Conservation (phyloP, 257 asterid species). For the Solanum pinnatisectum region DNA sequence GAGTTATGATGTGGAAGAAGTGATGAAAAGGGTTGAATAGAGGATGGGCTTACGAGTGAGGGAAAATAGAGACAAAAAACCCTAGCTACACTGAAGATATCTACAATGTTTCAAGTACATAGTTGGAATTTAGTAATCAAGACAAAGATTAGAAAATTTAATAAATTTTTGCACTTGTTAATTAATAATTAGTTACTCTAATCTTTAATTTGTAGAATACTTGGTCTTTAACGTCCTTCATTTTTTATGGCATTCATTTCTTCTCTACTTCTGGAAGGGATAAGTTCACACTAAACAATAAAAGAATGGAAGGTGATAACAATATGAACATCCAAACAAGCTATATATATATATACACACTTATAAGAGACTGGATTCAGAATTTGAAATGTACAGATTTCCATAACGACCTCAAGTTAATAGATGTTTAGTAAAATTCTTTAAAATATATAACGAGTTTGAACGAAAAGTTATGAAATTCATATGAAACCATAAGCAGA, state of each 20-base stretch:
- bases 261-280: not conserved
- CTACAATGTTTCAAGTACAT: conserved; percentile 2
- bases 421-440: not conserved
- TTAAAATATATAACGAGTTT: not conserved
- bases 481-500: not conserved
- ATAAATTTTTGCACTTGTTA: not conserved
- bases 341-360: not conserved
- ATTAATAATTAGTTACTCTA: not conserved
- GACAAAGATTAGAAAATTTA: not conserved
- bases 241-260: not conserved
- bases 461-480: not conserved
- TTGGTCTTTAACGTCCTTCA: conserved; percentile 11
- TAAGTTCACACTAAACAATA: not conserved
- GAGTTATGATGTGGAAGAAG: conserved; percentile 4
- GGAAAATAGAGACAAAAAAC: conserved; percentile 27
- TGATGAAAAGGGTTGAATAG: conserved; percentile 16
- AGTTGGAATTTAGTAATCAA: conserved; percentile 2
- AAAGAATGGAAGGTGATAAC: not conserved
- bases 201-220: not conserved
- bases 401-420: not conserved
- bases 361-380: not conserved
- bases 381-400: not conserved
- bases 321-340: not conserved
- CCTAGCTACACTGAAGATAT: conserved; percentile 5
- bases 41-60: conserved; percentile 39